Evolutionary conservation across 1,139 yeast species (phyloP).

Genomic region (Yamadazyma trypodendri): DNA sequence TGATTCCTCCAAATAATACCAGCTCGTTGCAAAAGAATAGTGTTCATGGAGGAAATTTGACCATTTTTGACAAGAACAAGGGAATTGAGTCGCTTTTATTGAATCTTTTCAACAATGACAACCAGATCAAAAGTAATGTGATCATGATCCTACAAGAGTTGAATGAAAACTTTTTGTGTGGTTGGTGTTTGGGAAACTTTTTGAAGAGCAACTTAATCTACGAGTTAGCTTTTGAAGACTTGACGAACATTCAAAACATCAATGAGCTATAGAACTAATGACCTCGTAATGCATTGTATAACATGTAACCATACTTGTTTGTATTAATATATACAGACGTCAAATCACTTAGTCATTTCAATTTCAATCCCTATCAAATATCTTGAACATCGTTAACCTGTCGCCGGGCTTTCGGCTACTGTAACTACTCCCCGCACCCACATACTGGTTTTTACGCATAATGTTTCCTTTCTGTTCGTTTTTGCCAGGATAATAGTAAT

Average conservation of each 20-base stretch:
- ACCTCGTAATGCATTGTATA: background rate
- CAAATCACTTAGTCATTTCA: background rate
- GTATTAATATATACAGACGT: constrained; percentile 4
- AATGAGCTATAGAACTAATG: background rate
- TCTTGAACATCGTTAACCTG: constrained; percentile 34
- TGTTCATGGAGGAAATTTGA: constrained; percentile 41
- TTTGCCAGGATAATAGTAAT: constrained; percentile 36
- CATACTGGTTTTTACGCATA: constrained; percentile 57
- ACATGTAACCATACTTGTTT: constrained; percentile 1
- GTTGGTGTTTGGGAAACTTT: constrained; percentile 45
- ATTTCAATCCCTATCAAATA: constrained; percentile 24
- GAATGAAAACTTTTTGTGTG: constrained; percentile 45
- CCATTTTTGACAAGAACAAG: constrained; percentile 47
- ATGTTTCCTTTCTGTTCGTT: constrained; percentile 14
- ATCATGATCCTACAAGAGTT: constrained; percentile 47
- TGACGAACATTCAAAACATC: constrained; percentile 12
- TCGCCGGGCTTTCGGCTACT: constrained; percentile 51
- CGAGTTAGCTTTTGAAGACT: constrained; percentile 42
- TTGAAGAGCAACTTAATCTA: constrained; percentile 40
- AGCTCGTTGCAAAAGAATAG: constrained; percentile 41
- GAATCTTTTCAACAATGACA: constrained; percentile 35
- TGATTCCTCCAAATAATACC: constrained; percentile 46
- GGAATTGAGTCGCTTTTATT: constrained; percentile 44
- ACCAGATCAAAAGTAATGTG: constrained; percentile 41
- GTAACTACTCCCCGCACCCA: constrained; percentile 66